Evolutionary conservation across 2,329 filamentous ascomycete species (phyloP).

Genomic region (Penicillium digitatum): DNA sequence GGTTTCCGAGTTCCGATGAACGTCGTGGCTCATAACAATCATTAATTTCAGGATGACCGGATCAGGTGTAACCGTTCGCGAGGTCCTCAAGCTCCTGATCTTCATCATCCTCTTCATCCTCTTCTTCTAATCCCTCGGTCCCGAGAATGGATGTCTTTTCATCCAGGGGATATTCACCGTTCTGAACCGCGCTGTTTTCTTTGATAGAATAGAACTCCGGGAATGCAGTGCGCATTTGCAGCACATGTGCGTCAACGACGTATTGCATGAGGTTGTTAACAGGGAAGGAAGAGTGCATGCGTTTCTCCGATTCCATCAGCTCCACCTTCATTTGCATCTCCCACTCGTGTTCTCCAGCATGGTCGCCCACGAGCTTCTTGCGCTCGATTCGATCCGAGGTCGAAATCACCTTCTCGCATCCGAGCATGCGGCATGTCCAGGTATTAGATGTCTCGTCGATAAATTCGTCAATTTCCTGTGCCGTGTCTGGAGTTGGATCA

Average conservation of each 20-base stretch:
- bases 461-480: not conserved
- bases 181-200: not conserved
- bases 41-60: not conserved
- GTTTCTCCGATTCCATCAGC: slow-evolving; percentile 22
- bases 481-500: not conserved
- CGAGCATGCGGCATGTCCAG: slow-evolving; percentile 23
- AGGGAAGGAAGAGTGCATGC: slow-evolving; percentile 21
- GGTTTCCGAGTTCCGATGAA: not conserved
- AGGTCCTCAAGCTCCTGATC: slow-evolving; percentile 9
- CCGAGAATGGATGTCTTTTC: not conserved
- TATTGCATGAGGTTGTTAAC: slow-evolving; percentile 26
- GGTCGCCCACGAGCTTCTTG: slow-evolving; percentile 19
- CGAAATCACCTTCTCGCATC: slow-evolving; percentile 16
- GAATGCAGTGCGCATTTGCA: slow-evolving; percentile 24
- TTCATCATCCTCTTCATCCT: slow-evolving; percentile 4
- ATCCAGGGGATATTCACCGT: not conserved
- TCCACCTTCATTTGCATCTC: slow-evolving; percentile 26
- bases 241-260: slow-evolving; percentile 19
- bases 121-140: not conserved
- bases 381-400: slow-evolving; percentile 16
- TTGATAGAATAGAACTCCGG: slow-evolving; percentile 18
- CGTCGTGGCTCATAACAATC: not conserved
- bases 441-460: slow-evolving; percentile 6
- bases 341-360: slow-evolving; percentile 25
- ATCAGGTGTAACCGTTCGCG: not conserved